Evolutionary conservation across 495 filamentous ascomycete genomes (phyloP).

Genomic region (Lophiostoma macrostomum): DNA sequence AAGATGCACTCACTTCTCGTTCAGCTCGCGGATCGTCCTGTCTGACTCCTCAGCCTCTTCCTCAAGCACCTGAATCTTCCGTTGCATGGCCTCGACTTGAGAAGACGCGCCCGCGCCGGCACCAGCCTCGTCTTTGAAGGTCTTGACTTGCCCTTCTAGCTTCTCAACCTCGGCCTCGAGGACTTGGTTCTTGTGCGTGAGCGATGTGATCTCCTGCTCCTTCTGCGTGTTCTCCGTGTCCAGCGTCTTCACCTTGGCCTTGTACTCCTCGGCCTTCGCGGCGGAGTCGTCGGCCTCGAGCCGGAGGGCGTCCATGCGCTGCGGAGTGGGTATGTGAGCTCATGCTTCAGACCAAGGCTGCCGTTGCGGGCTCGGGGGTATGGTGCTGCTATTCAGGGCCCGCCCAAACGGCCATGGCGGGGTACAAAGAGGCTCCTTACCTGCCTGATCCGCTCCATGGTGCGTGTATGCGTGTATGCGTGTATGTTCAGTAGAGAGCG

Average conservation of each 20-base stretch:
- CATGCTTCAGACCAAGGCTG: no score
- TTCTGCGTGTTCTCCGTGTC: slow-evolving; percentile 94
- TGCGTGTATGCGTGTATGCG: slow-evolving; percentile 15
- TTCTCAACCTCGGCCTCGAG: slow-evolving; percentile 92
- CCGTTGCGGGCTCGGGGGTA: no score
- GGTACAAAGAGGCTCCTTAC: slow-evolving; percentile 49
- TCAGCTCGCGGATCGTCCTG: slow-evolving; percentile 89
- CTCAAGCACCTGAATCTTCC: slow-evolving; percentile 91
- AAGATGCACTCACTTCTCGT: slow-evolving; percentile 79
- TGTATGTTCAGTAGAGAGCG: neutral
- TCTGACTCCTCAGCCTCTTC: slow-evolving; percentile 96
- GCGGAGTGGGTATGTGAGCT: slow-evolving; percentile 1
- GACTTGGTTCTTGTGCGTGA: slow-evolving; percentile 83
- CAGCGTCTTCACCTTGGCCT: slow-evolving; percentile 77
- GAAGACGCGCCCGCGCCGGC: slow-evolving; percentile 70
- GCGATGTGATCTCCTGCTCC: slow-evolving; percentile 95
- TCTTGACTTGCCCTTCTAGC: slow-evolving; percentile 70
- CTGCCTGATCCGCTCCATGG: slow-evolving; percentile 77
- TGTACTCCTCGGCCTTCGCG: slow-evolving; percentile 78
- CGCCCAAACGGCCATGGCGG: slow-evolving; percentile 23
- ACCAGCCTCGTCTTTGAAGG: slow-evolving; percentile 73
- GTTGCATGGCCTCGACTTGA: slow-evolving; percentile 83
- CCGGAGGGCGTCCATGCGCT: slow-evolving; percentile 95
- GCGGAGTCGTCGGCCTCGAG: slow-evolving; percentile 81
- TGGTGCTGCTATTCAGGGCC: no score